These are phyloP conservation scores for Citrus hindsii DNA, from an alignment of 345 rosid genomes.

Conservation along the genomic window DNA sequence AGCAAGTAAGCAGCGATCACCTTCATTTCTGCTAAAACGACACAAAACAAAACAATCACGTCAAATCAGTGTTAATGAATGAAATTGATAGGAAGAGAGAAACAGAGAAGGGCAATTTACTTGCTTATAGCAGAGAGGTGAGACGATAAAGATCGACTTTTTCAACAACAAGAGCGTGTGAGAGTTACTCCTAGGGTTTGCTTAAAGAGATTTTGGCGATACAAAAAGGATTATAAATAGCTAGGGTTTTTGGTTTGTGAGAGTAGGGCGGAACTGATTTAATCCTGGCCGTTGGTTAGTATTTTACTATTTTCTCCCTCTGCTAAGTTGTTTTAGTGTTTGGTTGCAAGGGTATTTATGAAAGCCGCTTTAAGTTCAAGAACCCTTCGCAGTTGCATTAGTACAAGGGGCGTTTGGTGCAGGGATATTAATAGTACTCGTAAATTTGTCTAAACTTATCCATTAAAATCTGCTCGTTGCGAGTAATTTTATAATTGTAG, in stretches of 20 bases:
- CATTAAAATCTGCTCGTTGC: too few relatives aligned
- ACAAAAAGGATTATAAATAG: slow-evolving; percentile 9
- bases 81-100: neutral
- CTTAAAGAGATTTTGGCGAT: neutral
- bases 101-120: neutral
- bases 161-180: neutral
- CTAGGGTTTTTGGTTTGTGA: slow-evolving; percentile 20
- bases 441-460: too few relatives aligned
- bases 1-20: slow-evolving; percentile 73
- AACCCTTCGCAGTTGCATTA: neutral
- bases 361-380: neutral
- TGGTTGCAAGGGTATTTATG: neutral
- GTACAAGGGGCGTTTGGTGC: neutral
- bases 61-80: neutral
- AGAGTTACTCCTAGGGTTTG: neutral
- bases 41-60: neutral
- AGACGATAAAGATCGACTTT: too few relatives aligned
- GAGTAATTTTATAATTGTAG: too few relatives aligned
- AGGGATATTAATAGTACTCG: too few relatives aligned
- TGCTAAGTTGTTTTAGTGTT: neutral
- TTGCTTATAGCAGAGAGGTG: neutral
- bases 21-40: slow-evolving; percentile 50
- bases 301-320: neutral
- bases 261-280: neutral
- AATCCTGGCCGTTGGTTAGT: slow-evolving; percentile 7